Percentiles rank a stretch among this genome's conserved stretches.
Evolutionary conservation across 2,329 filamentous ascomycete species (phyloP).

Genomic region (Chaetothyriales sp.): DNA sequence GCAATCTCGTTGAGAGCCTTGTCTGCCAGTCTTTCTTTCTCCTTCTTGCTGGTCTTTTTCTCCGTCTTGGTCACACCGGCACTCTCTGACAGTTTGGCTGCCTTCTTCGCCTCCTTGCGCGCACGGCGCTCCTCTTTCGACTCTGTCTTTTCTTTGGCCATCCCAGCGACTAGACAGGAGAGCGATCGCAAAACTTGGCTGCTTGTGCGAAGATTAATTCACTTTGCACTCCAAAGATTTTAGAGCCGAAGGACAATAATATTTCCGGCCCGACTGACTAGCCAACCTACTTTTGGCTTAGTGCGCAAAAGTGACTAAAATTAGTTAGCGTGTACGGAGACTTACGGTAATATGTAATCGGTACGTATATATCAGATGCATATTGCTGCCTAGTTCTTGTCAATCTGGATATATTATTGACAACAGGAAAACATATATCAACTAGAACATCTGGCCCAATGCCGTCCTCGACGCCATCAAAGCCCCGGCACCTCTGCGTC

Average conservation of each 20-base stretch:
- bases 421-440: too few species aligned
- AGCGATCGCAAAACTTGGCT: neutral
- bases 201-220: neutral
- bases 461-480: slow-evolving; percentile 1
- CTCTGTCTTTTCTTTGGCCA: slow-evolving; percentile 18
- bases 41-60: slow-evolving; percentile 22
- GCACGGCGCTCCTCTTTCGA: slow-evolving; percentile 24
- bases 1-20: slow-evolving; percentile 8
- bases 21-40: slow-evolving; percentile 4
- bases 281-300: too few species aligned
- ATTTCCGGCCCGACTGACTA: neutral
- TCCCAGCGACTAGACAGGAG: neutral
- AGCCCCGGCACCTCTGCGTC: slow-evolving; percentile 43
- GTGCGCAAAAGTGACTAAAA: too few species aligned
- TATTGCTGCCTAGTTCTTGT: too few species aligned
- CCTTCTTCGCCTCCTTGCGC: slow-evolving; percentile 32
- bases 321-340: too few species aligned
- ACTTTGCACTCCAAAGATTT: neutral
- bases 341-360: too few species aligned
- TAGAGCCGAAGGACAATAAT: neutral
- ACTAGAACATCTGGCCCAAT: neutral
- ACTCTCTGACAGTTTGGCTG: slow-evolving; percentile 4
- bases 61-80: slow-evolving; percentile 28
- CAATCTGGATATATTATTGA: too few species aligned
- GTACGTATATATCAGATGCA: too few species aligned